Percentiles rank a stretch among this genome's conserved stretches.
Conservation (phyloP, 2,329 filamentous ascomycete species). For the Talaromyces atroroseus region DNA sequence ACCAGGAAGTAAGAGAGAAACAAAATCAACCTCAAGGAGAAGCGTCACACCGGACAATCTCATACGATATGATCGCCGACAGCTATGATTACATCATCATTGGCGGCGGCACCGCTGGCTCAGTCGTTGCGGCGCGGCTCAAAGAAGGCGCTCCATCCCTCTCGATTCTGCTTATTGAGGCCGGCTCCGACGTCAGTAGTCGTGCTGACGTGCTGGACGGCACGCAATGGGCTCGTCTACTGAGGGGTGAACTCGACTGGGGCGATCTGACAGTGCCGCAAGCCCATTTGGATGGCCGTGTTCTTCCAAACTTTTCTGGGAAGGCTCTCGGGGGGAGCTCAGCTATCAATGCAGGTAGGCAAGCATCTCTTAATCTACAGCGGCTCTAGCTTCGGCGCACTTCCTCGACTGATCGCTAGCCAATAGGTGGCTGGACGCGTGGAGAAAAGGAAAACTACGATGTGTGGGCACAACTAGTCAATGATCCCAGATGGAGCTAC, state of each 20-base stretch:
- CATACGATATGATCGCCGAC: slow-evolving; percentile 9
- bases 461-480: slow-evolving; percentile 21
- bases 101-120: slow-evolving; percentile 26
- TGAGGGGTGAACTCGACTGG: slow-evolving; percentile 27
- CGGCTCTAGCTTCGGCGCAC: background rate
- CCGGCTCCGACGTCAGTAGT: slow-evolving; percentile 21
- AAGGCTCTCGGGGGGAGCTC: slow-evolving; percentile 25
- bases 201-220: slow-evolving; percentile 7
- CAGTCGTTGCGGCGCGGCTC: slow-evolving; percentile 26
- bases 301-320: slow-evolving; percentile 25
- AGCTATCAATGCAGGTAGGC: slow-evolving; percentile 26
- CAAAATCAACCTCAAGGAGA: no score
- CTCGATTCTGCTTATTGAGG: slow-evolving; percentile 28
- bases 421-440: slow-evolving; percentile 12
- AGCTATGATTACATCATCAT: slow-evolving; percentile 22
- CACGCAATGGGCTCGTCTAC: slow-evolving; percentile 17
- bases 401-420: background rate
- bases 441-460: slow-evolving; percentile 26
- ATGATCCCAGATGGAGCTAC: slow-evolving; percentile 25
- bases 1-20: no score
- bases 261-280: slow-evolving; percentile 29
- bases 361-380: background rate
- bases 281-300: slow-evolving; percentile 21
- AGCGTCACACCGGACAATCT: no score
- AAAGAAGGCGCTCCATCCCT: slow-evolving; percentile 16